These are phyloP conservation scores for Umbelopsis sp. DNA, from an alignment of 371 early-diverging fungal species.

Conservation along the genomic window DNA sequence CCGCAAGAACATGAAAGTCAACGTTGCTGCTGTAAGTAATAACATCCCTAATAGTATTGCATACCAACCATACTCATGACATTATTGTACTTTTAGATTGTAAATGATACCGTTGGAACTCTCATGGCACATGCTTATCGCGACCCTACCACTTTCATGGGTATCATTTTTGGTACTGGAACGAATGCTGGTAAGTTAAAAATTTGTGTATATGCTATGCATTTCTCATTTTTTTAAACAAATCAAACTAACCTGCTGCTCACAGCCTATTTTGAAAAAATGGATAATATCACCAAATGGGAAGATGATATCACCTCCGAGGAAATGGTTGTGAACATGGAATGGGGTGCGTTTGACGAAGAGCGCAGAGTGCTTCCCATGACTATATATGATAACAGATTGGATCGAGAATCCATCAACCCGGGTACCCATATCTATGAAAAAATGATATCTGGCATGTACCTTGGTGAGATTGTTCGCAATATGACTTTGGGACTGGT, in stretches of 20 bases:
- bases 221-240: too few species aligned
- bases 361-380: constrained; percentile 66
- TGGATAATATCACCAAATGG: constrained; percentile 73
- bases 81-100: constrained; percentile 29
- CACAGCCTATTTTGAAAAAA: constrained; percentile 76
- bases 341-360: constrained; percentile 75
- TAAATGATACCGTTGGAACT: constrained; percentile 80
- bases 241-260: neutral
- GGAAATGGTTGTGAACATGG: constrained; percentile 69
- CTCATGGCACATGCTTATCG: constrained; percentile 67
- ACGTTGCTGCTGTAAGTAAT: constrained; percentile 50
- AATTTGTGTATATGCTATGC: too few species aligned
- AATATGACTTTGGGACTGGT: constrained; percentile 71
- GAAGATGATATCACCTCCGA: constrained; percentile 36
- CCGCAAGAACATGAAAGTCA: constrained; percentile 55
- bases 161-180: constrained; percentile 78
- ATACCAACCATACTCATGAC: too few species aligned
- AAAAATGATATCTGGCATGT: constrained; percentile 85
- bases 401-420: constrained; percentile 69
- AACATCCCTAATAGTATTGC: too few species aligned
- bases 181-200: constrained; percentile 72
- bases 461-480: constrained; percentile 81
- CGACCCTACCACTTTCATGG: constrained; percentile 63
- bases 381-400: constrained; percentile 66
- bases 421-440: constrained; percentile 71